Evolutionary conservation across 495 filamentous ascomycete species (phyloP).

Genomic region (Neurospora tetraspora): DNA sequence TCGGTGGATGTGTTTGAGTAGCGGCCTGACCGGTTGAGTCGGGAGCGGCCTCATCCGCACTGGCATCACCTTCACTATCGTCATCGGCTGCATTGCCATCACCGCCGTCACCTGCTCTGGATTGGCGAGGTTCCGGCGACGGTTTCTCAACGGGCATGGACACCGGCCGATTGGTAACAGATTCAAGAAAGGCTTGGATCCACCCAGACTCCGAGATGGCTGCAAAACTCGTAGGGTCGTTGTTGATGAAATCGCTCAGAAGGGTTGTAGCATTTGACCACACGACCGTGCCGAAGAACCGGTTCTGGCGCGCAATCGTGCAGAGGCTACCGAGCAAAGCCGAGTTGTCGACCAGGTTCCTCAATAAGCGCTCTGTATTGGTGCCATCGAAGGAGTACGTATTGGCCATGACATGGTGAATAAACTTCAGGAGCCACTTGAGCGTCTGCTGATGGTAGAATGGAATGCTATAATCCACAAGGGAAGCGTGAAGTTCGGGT

Average conservation of each 20-base stretch:
- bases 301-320: conserved; percentile 68
- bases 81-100: neutral
- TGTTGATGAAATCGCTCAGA: conserved; percentile 93
- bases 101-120: neutral
- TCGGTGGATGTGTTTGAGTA: conserved; percentile 33
- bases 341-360: conserved; percentile 91
- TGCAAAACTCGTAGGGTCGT: conserved; percentile 94
- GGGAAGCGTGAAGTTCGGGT: conserved; percentile 62
- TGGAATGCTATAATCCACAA: conserved; percentile 85
- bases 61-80: conserved; percentile 20
- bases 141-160: conserved; percentile 20
- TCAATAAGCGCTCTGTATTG: conserved; percentile 76
- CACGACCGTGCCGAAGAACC: conserved; percentile 75
- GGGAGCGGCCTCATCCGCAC: conserved; percentile 27
- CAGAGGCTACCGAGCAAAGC: conserved; percentile 68
- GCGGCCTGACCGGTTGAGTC: conserved; percentile 29
- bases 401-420: conserved; percentile 88
- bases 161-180: conserved; percentile 55
- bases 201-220: conserved; percentile 91
- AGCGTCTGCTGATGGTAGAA: conserved; percentile 86
- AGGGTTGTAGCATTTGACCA: conserved; percentile 91
- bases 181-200: conserved; percentile 70
- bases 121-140: conserved; percentile 5
- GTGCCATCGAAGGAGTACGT: conserved; percentile 48
- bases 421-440: conserved; percentile 90